phyloP scores from a whole-genome alignment of 2,329 filamentous ascomycete species.

The Sporothrix inflata region DNA sequence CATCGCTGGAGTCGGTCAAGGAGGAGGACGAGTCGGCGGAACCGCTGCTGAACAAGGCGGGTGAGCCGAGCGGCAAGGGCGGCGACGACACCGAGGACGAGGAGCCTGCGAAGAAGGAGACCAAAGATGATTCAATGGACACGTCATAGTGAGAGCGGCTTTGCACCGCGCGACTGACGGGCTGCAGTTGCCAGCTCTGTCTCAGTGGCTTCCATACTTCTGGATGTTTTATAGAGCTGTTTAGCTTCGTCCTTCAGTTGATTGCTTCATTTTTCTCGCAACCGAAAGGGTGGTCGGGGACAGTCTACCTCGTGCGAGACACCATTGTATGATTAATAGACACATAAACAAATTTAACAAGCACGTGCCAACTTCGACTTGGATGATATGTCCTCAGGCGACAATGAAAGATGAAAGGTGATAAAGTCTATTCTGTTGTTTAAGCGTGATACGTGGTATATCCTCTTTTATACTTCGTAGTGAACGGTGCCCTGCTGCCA shows the following conservation, averaged over 20 bases:
- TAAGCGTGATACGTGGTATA: not conserved
- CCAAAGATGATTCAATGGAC: slow-evolving; percentile 74
- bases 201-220: not conserved
- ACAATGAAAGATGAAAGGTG: not conserved
- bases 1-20: slow-evolving; percentile 73
- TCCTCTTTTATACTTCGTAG: not conserved
- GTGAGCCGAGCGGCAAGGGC: slow-evolving; percentile 64
- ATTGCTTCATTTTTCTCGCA: not conserved
- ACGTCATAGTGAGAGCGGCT: slow-evolving; percentile 62
- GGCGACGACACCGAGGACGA: slow-evolving; percentile 46
- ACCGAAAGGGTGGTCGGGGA: not conserved
- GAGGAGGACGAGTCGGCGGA: slow-evolving; percentile 71
- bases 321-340: slow-evolving; percentile 31
- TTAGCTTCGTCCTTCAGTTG: not conserved
- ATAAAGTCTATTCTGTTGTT: slow-evolving; percentile 13
- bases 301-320: slow-evolving; percentile 8
- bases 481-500: not conserved
- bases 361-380: not conserved
- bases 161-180: not conserved
- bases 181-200: not conserved
- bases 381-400: too few relatives aligned
- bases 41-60: slow-evolving; percentile 64
- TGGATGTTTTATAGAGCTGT: not conserved
- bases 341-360: slow-evolving; percentile 13
- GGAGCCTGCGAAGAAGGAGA: slow-evolving; percentile 50